Percentiles rank a stretch among this genome's conserved stretches.
Conservation (phyloP, 176 grass and related monocot genomes). For the Triticum timopheevii region DNA sequence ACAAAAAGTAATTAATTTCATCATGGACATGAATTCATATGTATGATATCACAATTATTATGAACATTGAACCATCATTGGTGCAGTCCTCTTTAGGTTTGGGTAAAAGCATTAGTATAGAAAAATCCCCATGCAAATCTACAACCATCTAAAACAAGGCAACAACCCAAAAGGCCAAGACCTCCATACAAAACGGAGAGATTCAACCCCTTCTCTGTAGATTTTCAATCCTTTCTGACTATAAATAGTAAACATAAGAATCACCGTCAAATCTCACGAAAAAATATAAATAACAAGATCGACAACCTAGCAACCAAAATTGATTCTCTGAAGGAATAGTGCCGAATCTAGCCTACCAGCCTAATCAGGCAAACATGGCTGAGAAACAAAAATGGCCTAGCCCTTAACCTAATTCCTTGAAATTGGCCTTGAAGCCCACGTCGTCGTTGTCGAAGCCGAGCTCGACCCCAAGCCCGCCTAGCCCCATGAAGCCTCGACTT, state of each 20-base stretch:
- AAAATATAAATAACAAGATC: not conserved
- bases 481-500: not conserved
- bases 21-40: not conserved
- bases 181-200: not conserved
- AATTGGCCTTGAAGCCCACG: slow-evolving; percentile 76
- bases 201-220: not conserved
- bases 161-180: not conserved
- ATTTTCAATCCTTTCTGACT: not conserved
- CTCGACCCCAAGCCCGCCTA: not conserved
- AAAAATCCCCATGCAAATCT: not conserved
- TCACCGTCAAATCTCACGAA: not conserved
- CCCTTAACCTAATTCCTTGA: slow-evolving; percentile 24
- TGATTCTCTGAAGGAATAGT: not conserved
- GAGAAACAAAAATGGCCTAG: not conserved
- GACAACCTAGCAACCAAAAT: not conserved
- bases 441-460: slow-evolving; percentile 11
- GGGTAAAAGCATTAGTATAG: not conserved
- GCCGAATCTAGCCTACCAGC: not conserved
- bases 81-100: not conserved
- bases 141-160: slow-evolving; percentile 15
- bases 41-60: slow-evolving; percentile 10
- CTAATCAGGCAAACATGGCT: not conserved
- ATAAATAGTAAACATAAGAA: not conserved
- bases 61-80: not conserved
- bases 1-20: not conserved